Evolutionary conservation across 768 basidiomycete genomes (phyloP), one percentile per base, ranked within the genome.

Genomic region (Mycena albidolilacea): DNA sequence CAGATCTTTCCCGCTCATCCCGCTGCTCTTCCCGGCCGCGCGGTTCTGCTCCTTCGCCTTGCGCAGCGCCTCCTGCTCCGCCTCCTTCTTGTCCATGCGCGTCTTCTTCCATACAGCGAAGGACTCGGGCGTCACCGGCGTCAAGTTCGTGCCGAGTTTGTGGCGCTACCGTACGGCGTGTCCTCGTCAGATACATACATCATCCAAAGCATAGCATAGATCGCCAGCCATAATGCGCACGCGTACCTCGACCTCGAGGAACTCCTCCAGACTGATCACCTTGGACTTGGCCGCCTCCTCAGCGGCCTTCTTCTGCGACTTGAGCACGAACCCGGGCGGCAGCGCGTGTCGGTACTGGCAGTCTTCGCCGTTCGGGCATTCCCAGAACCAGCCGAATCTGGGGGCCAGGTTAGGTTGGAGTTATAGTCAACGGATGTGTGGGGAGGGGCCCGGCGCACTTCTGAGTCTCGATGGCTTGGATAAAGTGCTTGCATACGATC

Each of bases 401-500:
- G 64, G 5, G 23, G 23, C 23, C 23, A 23, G 23, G 23, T 23
- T 23, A 23, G 23, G 23, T 23, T 23, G 23, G 23, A 23, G 23
- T 23, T 23, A 23, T 23, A 23, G 23, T 23, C 23, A 23, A 23
- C 23, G 23, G 23, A 23, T 23, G 23, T 23, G 23, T 23, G 23
- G 46, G 68, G 21, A 15, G 62, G 35, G 14, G 55, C 2, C 43
- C 46, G 43, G 65, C 87, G 70, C 80, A 95, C 88, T 96, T 97
- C 80, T 95, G 91, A 3, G 87, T 86, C 81, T 99, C 98, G 80
- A 99, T 97, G 58, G 98, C 97, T 79, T 97, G 92, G 77, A 99
- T 94, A 80, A 99, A 99, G 85, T 85, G 91, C 83, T 97, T 99
- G 91, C 98, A 99, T 5, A 99, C 97, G 79, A 99, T 98, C 95